Conservation (phyloP, 1,284 basidiomycete species). For the Vanrija pseudolonga region DNA sequence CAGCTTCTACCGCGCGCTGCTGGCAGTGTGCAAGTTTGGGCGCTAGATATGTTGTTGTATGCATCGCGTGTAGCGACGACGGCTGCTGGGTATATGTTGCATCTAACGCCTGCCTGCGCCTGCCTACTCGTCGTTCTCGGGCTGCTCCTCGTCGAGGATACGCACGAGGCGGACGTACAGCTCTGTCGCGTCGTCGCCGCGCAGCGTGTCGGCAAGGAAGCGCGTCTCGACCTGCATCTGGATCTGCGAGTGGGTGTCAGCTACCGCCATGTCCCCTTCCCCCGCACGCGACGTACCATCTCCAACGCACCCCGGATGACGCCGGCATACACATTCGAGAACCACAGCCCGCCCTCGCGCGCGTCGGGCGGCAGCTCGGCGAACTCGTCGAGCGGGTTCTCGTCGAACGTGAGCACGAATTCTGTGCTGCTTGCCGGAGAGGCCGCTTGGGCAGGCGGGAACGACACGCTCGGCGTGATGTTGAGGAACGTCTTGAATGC, state of each 20-base stretch:
- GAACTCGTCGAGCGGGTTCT: slow-evolving; percentile 95
- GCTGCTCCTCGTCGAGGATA: slow-evolving; percentile 85
- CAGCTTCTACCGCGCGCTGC: no score
- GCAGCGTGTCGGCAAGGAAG: slow-evolving; percentile 83
- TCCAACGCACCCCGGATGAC: slow-evolving; percentile 90
- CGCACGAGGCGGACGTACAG: slow-evolving; percentile 85
- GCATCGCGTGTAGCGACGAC: not conserved
- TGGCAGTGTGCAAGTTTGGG: no score
- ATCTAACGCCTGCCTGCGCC: not conserved
- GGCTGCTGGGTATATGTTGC: not conserved
- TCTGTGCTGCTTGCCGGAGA: slow-evolving; percentile 50
- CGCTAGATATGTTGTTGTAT: slow-evolving; percentile 13
- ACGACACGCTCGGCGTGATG: slow-evolving; percentile 77
- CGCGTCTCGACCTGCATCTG: slow-evolving; percentile 92
- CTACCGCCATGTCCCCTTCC: not conserved
- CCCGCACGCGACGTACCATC: slow-evolving; percentile 65
- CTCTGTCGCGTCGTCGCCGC: slow-evolving; percentile 92
- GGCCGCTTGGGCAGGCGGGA: slow-evolving; percentile 55
- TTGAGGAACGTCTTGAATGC: slow-evolving; percentile 99
- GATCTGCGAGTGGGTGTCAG: slow-evolving; percentile 58
- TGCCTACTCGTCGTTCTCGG: slow-evolving; percentile 50
- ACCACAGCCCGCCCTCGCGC: slow-evolving; percentile 85
- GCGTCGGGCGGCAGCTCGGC: slow-evolving; percentile 94
- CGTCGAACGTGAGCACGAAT: slow-evolving; percentile 84
- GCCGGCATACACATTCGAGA: slow-evolving; percentile 91